Base-by-base conservation (phyloP, 257 asterid species). In the Ligustrum vulgare region DNA sequence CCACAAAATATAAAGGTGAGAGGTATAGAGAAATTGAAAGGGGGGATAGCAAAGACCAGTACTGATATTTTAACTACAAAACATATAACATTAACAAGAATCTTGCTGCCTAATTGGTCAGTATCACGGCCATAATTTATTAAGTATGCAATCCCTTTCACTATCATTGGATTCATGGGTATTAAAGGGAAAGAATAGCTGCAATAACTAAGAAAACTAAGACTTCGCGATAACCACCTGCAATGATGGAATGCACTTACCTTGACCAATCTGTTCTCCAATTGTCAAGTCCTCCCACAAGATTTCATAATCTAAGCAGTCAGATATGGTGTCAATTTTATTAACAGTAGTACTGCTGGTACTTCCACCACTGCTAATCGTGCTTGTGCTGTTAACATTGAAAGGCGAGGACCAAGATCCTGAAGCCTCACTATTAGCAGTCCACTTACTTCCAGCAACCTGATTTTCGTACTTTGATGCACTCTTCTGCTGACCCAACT, bases 191-290 rank as follows among this genome's bases (percentile, higher is more conserved):
- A 74, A 75, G 32, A 45, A 41, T 10, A 10, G 4, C 32, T 67
- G 47, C 36, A 69, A 47, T 2, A 23, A 18, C 49, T 76, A 22
- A 75, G 75, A 70, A 77, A 72, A 58, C 47, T 22, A 70, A 70
- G 18, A 76, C 54, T 41, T 10, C 16, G 23, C 63, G n/a, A 54
- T n/a, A 54, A 18, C 22, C 10, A 54, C 63, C 23, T n/a, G 22
- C 28, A 54, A 54, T 54, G 28, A 6, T 2, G 28, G 63, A 82
- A 64, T 43, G 31, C 72, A 79, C 83, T 70, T 76, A 94, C 98
- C 99, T 85, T 94, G 96, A 45, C 99, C 99, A 72, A 94, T 85
- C 69, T 92, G 97, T 75, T 92, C 97, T 67, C 99, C 96, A 76
- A 92, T 72, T 8, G 97, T 87, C 88, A 94, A 78, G 83, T 94